phyloP scores from a whole-genome alignment of 2,329 filamentous ascomycete genomes.

The Claviceps africana region DNA sequence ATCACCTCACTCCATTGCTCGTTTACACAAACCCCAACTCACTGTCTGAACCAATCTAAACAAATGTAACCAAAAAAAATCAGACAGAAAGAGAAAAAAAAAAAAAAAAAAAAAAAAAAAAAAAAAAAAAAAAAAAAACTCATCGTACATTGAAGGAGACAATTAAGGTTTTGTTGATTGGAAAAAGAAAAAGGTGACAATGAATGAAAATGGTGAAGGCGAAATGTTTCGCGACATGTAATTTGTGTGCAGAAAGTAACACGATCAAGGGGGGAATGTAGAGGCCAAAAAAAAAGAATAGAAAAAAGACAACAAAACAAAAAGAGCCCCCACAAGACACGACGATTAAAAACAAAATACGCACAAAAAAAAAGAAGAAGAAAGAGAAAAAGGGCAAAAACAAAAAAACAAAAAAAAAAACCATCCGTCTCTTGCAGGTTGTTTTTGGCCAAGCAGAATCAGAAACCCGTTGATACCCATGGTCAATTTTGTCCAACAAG shows the following conservation, averaged over 20 bases:
- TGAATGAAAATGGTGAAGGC: neutral
- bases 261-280: neutral
- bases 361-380: conserved; percentile 2
- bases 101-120: conserved; percentile 6
- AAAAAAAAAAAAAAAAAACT: conserved; percentile 15
- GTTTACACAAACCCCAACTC: neutral
- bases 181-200: conserved; percentile 1
- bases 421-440: conserved; percentile 14
- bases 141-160: neutral
- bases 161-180: neutral
- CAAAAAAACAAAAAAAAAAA: conserved; percentile 27
- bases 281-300: conserved; percentile 1
- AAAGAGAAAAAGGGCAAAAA: neutral
- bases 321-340: conserved; percentile 1
- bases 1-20: neutral
- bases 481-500: conserved; percentile 1
- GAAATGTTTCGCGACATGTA: neutral
- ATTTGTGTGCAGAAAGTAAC: neutral
- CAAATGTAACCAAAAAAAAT: neutral
- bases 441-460: neutral
- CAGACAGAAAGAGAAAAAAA: neutral
- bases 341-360: neutral
- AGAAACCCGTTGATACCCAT: neutral
- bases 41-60: neutral
- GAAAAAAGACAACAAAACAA: no score